Evolutionary conservation across 2,329 filamentous ascomycete species (phyloP), one percentile per base, ranked within the genome.

Genomic region (Monilinia fructigena): DNA sequence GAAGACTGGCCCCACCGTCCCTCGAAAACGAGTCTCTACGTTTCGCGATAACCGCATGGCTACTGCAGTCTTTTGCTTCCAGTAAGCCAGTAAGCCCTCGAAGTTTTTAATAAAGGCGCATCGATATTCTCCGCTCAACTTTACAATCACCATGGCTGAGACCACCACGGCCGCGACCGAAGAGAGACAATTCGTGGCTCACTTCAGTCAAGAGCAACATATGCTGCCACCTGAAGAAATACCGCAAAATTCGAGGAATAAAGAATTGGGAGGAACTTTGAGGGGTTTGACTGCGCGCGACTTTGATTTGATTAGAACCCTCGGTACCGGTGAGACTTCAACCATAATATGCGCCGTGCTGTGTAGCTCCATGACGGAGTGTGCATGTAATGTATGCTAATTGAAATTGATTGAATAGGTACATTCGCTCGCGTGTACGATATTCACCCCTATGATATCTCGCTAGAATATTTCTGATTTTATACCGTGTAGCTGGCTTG

Each of bases 401-500:
- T 64, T 42, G 38, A 52, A n/a, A 56, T 68, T 68, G 47, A 67
- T 72, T 68, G 60, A 23, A 72, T 75, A 88, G 89, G 90, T 70
- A 93, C 90, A 16, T 95, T 95, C 80, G 91, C 91, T 71, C 84
- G 91, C 70, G 91, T 95, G 63, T 65, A 65, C 47, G 55, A 65
- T 52, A 65, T 52, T 42, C 35, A 60, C 63, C 35, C 63, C 38
- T 42, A 28, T 60, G 55, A 53, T 26, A 42, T 59, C 31, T 50
- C 63, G 47, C 63, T 50, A 45, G 55, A 48, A 52, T 35, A 31
- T 40, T 42, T 65, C 63, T 65, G 63, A 65, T 65, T 60, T 50
- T 26, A 50, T 26, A 60, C 47, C 28, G 55, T 65, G 54, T 65
- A 65, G 63, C 55, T 93, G 89, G 81, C 85, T 94, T 68, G 90